Base-by-base conservation (phyloP, 495 filamentous ascomycete species). In the Staphylotrichum longicolle region DNA sequence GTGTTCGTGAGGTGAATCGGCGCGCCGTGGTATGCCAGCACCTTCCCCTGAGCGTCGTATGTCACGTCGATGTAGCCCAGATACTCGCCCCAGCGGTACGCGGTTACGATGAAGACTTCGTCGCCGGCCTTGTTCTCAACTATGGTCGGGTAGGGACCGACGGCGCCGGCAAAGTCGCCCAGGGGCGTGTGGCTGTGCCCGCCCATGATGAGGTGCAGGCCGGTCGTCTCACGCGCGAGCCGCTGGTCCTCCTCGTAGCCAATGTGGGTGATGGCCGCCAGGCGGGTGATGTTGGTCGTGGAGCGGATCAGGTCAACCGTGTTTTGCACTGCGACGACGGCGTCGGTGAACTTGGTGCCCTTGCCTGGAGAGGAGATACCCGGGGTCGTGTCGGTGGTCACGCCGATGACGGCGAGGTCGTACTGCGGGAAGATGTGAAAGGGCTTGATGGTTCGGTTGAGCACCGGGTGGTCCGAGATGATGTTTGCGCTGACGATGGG, bases 21-120 rank as follows among this genome's bases (percentile, higher is more conserved):
- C 1, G 75, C 82, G 55, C 82, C 82, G 63, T 78, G 76, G 70
- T 85, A 85, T 7, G 70, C 72, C 11, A 84, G 71, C 40, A 85
- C 76, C 63, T 77, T 80, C 47, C 83, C 83, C 6, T 77, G 66
- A 0, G 68, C 35, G 61, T 82, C 79, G 61, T 78, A 85, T 4
- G 78, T 78, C 11, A 85, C 78, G 62, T 84, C 80, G 53, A 85
- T 85, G 65, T 83, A 84, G 49, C 82, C 83, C 2, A 85, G 69
- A 44, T 85, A 85, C 71, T 84, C 80, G 34, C 83, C 83, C 84
- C 83, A 85, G 47, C 83, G 79, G 62, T 81, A 83, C 20, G 82
- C 75, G 10, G 80, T 82, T 12, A 86, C 83, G 60, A 85, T 80
- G 65, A 85, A 85, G 32, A 85, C 83, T 65, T 85, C 84, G 7